Evolutionary conservation across 306 rosid genomes (phyloP), one percentile per base, ranked within the genome.

Genomic region (Medicago lupulina): DNA sequence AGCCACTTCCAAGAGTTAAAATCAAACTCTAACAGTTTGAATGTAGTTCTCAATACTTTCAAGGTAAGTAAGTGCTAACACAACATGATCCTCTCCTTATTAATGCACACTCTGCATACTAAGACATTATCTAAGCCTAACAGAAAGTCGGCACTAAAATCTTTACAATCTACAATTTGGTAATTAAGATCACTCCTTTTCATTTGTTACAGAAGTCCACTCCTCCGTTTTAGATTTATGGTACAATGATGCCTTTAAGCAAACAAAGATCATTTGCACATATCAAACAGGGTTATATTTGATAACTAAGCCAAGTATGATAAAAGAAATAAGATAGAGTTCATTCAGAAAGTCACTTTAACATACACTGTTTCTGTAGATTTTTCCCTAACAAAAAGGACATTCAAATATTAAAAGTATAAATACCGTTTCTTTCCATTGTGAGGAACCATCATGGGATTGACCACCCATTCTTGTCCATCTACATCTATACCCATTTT

Each of bases 391-490:
- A 40, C 10, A 38, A 59, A 46, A 59, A 71, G 21, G 18, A 74
- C 65, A 55, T 71, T 38, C 13, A 71, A 69, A 80, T 34, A 67
- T 47, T 43, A 66, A 57, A 70, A 79, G n/a, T 69, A 75, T 64
- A 74, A 50, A 57, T 91, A 92, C 97, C 95, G 89, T 89, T 89
- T 95, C 98, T 85, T 84, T 94, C 98, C 98, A 94, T 85, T 94
- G 89, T 1, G 96, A 94, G 73, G 92, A 90, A 72, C 85, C 86
- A 76, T 87, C 97, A 57, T 81, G 70, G 23, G 89, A 94, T 70
- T 70, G 87, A 72, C 98, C 98, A 44, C 98, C 96, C 98, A 94
- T 92, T 87, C 91, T 87, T 77, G 98, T 92, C 97, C 98, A 92
- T 84, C 98, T 86, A 85, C 97, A 88, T 95, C 98, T 88, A 87